Evolutionary conservation across 805 yeast species (phyloP).

Genomic region (Candida succiphila): DNA sequence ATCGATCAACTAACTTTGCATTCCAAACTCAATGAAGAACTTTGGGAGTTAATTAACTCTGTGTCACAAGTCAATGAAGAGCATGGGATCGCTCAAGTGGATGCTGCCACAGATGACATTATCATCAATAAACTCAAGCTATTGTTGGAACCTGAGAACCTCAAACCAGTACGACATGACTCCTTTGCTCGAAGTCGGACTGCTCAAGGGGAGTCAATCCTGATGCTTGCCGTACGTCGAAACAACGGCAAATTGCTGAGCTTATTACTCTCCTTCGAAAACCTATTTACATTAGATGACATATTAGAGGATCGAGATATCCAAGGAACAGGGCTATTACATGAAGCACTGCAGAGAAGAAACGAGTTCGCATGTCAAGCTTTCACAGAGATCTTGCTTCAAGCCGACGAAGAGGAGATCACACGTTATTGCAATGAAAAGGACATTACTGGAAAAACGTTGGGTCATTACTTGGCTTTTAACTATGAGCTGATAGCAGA

Average conservation of each 20-base stretch:
- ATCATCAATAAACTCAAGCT: conserved; percentile 5
- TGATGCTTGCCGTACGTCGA: conserved; percentile 51
- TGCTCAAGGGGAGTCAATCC: conserved; percentile 60
- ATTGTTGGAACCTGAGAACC: conserved; percentile 6
- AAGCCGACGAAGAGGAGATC: conserved; percentile 29
- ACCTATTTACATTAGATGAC: conserved; percentile 54
- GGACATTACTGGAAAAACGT: conserved; percentile 47
- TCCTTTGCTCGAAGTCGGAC: conserved; percentile 27
- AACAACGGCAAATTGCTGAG: conserved; percentile 34
- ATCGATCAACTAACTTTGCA: conserved; percentile 25
- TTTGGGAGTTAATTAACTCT: conserved; percentile 42
- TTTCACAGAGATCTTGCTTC: conserved; percentile 33
- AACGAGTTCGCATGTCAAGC: conserved; percentile 34
- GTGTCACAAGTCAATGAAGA: conserved; percentile 13
- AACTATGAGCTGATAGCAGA: conserved; percentile 36
- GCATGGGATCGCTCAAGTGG: conserved; percentile 3
- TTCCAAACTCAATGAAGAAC: conserved; percentile 37
- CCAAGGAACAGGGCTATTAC: conserved; percentile 45
- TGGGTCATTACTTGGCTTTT: conserved; percentile 69
- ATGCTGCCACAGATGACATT: conserved; percentile 8
- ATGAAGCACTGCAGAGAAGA: conserved; percentile 50
- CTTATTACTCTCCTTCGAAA: conserved; percentile 33
- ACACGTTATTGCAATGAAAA: conserved; percentile 33
- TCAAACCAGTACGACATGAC: conserved; percentile 8
- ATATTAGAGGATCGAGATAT: conserved; percentile 52